Evolutionary conservation across 257 asterid species (phyloP).

Genomic region (Nicotiana paniculata): DNA sequence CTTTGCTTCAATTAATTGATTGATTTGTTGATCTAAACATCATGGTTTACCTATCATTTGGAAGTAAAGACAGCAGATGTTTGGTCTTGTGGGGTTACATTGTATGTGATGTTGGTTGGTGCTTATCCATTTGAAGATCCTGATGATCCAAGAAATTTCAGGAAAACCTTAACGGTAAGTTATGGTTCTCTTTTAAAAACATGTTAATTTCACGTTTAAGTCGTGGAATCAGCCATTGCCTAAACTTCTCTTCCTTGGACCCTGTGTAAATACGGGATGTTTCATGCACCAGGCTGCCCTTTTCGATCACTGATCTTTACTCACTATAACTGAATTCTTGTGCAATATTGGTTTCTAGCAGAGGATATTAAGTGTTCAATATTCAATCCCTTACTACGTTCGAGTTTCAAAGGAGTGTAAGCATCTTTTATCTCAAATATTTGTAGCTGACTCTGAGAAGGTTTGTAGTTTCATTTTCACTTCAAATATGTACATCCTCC

Average conservation of each 20-base stretch:
- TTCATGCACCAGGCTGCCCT: too few relatives aligned
- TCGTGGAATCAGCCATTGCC: too few relatives aligned
- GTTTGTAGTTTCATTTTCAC: conserved; percentile 16
- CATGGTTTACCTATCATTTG: not conserved
- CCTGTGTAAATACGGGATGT: too few relatives aligned
- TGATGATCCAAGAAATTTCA: conserved; percentile 84
- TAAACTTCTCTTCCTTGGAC: too few relatives aligned
- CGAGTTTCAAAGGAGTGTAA: conserved; percentile 72
- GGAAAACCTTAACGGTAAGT: conserved; percentile 73
- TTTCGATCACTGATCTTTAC: too few relatives aligned
- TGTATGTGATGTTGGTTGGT: conserved; percentile 90
- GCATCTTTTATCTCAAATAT: conserved; percentile 69
- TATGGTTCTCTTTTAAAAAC: not conserved
- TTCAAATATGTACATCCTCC: not conserved
- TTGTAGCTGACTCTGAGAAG: conserved; percentile 77
- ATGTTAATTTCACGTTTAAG: not conserved
- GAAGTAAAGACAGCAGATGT: conserved; percentile 74
- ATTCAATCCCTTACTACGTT: conserved; percentile 78
- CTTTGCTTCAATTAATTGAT: not conserved
- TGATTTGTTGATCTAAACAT: not conserved
- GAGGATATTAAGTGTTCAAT: conserved; percentile 85
- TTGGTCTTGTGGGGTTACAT: conserved; percentile 98
- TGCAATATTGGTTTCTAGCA: conserved; percentile 14
- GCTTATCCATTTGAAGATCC: conserved; percentile 95
- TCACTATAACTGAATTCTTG: too few relatives aligned